Percentiles rank a stretch among this genome's conserved stretches.
Evolutionary conservation across 2,329 filamentous ascomycete species (phyloP).

Genomic region (Fusarium pininemorale): DNA sequence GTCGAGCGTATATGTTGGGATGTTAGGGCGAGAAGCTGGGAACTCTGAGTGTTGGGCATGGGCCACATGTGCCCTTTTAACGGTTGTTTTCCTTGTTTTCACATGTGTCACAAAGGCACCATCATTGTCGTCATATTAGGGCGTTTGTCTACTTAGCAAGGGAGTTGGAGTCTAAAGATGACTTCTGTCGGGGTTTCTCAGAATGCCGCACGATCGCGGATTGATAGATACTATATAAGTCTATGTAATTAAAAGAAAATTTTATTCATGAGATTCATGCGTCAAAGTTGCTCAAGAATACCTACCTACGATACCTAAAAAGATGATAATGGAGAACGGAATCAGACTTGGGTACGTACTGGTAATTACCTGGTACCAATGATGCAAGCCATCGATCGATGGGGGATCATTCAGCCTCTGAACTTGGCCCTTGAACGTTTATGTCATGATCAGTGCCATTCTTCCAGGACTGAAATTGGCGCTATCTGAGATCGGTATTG

Average conservation of each 20-base stretch:
- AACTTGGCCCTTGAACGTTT: background rate
- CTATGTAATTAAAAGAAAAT: slow-evolving; percentile 30
- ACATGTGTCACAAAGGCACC: slow-evolving; percentile 19
- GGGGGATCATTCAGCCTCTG: background rate
- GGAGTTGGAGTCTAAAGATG: slow-evolving; percentile 37
- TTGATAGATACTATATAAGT: slow-evolving; percentile 23
- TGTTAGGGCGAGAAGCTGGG: slow-evolving; percentile 21
- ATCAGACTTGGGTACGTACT: background rate
- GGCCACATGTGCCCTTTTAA: slow-evolving; percentile 13
- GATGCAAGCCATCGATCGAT: background rate
- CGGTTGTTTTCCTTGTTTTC: slow-evolving; percentile 30
- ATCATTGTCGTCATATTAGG: slow-evolving; percentile 32
- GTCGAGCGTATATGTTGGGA: slow-evolving; percentile 32
- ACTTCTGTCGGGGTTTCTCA: slow-evolving; percentile 14
- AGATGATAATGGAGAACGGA: background rate
- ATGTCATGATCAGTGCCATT: background rate
- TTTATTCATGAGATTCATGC: background rate
- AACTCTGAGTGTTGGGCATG: slow-evolving; percentile 10
- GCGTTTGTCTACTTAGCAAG: slow-evolving; percentile 41
- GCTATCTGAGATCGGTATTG: background rate
- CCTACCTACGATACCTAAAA: background rate
- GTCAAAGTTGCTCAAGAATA: background rate
- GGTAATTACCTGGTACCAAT: background rate
- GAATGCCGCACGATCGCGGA: slow-evolving; percentile 26
- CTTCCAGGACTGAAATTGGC: background rate